Percentiles rank a stretch among this genome's conserved stretches.
These are phyloP conservation scores for Albophoma yamanashiensis DNA, from an alignment of 2,329 filamentous ascomycete genomes.

Conservation along the genomic window DNA sequence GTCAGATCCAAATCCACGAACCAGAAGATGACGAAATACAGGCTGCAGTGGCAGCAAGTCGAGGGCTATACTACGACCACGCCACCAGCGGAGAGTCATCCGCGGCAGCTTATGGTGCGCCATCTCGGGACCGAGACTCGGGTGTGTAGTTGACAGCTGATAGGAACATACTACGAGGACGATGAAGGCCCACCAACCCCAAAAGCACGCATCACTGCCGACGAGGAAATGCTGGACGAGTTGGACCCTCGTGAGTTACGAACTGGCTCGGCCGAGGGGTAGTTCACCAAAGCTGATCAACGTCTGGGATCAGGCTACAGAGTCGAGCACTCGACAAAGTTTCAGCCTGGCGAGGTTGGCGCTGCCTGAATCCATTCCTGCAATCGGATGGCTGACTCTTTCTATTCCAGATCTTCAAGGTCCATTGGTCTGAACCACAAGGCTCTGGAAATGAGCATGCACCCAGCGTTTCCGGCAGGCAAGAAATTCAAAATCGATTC, in stretches of 20 bases:
- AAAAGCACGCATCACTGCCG: constrained; percentile 5
- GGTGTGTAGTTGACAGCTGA: constrained; percentile 1
- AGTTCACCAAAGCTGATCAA: neutral
- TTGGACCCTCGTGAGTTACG: constrained; percentile 25
- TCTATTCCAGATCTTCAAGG: constrained; percentile 39
- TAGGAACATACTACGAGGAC: constrained; percentile 12
- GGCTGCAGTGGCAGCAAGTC: constrained; percentile 9
- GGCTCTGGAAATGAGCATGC: constrained; percentile 23
- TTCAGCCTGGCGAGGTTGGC: constrained; percentile 29
- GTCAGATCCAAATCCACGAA: constrained; percentile 1
- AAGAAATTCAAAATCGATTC: constrained; percentile 21
- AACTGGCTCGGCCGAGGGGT: neutral
- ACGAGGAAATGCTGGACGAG: constrained; percentile 9
- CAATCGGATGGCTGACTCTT: neutral
- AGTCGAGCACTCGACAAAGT: constrained; percentile 26
- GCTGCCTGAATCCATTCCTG: neutral
- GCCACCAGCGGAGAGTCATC: constrained; percentile 7
- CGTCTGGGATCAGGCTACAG: constrained; percentile 21
- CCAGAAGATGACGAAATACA: constrained; percentile 8
- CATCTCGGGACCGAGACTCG: neutral
- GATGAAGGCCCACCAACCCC: constrained; percentile 14
- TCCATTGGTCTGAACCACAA: constrained; percentile 41
- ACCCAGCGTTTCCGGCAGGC: constrained; percentile 20
- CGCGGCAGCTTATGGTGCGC: constrained; percentile 10
- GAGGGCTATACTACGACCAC: constrained; percentile 7